phyloP scores from a whole-genome alignment of 176 grass and related monocot species.

The Echinochloa phyllopogon region DNA sequence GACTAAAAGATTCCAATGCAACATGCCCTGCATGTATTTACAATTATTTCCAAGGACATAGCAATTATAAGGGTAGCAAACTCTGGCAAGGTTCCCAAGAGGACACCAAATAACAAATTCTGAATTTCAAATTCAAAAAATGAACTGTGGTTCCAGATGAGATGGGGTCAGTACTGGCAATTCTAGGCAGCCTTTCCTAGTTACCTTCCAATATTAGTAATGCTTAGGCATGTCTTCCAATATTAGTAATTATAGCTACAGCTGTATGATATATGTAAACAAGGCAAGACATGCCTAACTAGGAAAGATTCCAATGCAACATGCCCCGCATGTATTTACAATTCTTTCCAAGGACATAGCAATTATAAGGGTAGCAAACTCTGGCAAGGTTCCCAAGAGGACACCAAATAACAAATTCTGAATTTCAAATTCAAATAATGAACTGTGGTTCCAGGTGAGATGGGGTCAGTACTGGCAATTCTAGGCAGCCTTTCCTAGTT shows the following conservation, averaged over 20 bases:
- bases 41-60: not conserved
- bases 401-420: not conserved
- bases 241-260: not conserved
- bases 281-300: constrained; percentile 4
- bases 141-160: not conserved
- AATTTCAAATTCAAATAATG: not conserved
- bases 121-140: not conserved
- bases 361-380: not conserved
- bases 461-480: not conserved
- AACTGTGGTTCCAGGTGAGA: not conserved
- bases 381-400: not conserved
- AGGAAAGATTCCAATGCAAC: not conserved
- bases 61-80: not conserved
- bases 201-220: not conserved
- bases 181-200: not conserved
- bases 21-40: not conserved
- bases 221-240: too few species aligned
- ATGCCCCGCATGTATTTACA: not conserved
- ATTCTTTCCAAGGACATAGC: not conserved
- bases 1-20: constrained; percentile 2
- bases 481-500: not conserved
- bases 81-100: not conserved
- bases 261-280: not conserved
- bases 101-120: not conserved
- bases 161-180: not conserved